A percentile compares a stretch with the other conserved stretches of the same genome.
Conservation (phyloP, 257 asterid genomes). For the Salvia splendens region DNA sequence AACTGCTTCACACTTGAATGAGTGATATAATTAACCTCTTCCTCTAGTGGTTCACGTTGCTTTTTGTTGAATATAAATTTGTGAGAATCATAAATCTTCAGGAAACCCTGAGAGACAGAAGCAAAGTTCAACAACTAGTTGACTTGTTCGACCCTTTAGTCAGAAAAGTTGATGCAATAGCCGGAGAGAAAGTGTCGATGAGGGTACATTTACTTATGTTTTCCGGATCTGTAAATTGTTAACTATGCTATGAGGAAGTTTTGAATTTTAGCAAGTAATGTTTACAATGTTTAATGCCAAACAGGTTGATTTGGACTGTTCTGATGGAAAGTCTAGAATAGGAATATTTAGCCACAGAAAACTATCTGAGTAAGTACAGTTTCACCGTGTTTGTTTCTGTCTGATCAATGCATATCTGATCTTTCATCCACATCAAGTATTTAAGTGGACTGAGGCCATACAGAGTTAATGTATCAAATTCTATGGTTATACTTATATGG, state of each 20-base stretch:
- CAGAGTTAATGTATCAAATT: neutral
- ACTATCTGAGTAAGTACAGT: constrained; percentile 57
- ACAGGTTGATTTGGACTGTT: constrained; percentile 87
- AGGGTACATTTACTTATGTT: constrained; percentile 49
- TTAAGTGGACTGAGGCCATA: neutral
- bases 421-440: constrained; percentile 9
- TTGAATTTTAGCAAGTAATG: neutral
- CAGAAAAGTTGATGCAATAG: constrained; percentile 59
- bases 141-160: constrained; percentile 78
- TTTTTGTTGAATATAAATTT: constrained; percentile 16
- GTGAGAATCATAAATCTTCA: constrained; percentile 36
- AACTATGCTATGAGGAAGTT: neutral
- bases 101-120: constrained; percentile 83
- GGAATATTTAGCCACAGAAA: constrained; percentile 88
- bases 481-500: neutral
- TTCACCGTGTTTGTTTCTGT: neutral
- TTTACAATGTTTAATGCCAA: constrained; percentile 15
- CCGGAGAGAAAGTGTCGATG: constrained; percentile 92
- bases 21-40: constrained; percentile 10
- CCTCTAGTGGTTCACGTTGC: neutral
- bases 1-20: neutral
- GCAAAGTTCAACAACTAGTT: constrained; percentile 75
- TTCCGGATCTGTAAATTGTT: neutral
- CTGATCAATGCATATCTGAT: neutral
- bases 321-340: constrained; percentile 68